Evolutionary conservation across 768 basidiomycete species (phyloP).

Genomic region (Gyrodon lividus): DNA sequence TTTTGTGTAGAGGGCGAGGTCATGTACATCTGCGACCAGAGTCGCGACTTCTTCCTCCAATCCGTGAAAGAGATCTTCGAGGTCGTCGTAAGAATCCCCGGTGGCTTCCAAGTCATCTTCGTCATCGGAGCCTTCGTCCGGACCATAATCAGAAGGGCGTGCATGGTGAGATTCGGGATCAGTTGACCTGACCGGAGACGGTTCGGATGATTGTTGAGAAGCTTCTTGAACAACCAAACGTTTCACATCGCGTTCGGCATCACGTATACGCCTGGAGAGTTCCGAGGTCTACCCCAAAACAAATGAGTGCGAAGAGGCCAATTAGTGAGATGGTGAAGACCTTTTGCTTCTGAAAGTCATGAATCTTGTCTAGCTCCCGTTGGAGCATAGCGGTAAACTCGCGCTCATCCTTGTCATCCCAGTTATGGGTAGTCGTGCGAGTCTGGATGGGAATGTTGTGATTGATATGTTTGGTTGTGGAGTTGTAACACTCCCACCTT

Average conservation of each 20-base stretch:
- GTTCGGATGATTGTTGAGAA: conserved; percentile 22
- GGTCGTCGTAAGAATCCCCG: conserved; percentile 62
- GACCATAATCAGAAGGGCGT: conserved; percentile 42
- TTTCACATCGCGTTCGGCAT: conserved; percentile 80
- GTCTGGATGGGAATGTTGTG: conserved; percentile 27
- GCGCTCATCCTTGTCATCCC: conserved; percentile 78
- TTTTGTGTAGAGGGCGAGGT: conserved; percentile 91
- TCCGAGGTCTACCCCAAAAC: conserved; percentile 62
- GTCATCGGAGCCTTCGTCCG: conserved; percentile 71
- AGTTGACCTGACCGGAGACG: conserved; percentile 22
- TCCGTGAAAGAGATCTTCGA: conserved; percentile 83
- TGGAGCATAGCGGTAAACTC: conserved; percentile 80
- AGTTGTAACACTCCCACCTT: conserved; percentile 49
- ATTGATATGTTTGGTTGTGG: background rate
- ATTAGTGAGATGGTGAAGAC: conserved; percentile 36
- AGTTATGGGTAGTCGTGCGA: conserved; percentile 54
- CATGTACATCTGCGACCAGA: conserved; percentile 90
- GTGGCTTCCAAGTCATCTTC: conserved; percentile 45
- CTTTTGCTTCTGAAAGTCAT: conserved; percentile 90
- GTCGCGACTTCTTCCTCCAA: conserved; percentile 94
- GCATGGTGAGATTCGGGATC: conserved; percentile 60
- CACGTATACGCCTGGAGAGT: conserved; percentile 74
- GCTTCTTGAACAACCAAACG: conserved; percentile 66
- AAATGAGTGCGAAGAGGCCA: conserved; percentile 1
- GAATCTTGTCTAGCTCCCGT: conserved; percentile 88